Evolutionary conservation across 768 basidiomycete genomes (phyloP).

Genomic region (Lactifluus rugatus): DNA sequence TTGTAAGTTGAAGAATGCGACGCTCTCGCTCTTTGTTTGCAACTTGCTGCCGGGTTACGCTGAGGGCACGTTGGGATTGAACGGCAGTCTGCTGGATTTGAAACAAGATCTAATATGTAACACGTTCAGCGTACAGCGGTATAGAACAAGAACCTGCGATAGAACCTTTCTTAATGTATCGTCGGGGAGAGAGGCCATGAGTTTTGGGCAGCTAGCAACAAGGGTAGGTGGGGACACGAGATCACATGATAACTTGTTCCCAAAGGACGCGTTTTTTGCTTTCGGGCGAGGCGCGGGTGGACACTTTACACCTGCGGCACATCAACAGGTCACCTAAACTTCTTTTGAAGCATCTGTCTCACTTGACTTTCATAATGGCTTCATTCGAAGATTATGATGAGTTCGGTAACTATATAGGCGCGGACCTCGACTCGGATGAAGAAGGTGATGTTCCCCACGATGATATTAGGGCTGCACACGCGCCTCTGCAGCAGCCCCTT

Average conservation of each 20-base stretch:
- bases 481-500: conserved; percentile 39
- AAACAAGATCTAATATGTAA: conserved; percentile 57
- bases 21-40: conserved; percentile 79
- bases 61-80: conserved; percentile 72
- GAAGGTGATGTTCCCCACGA: conserved; percentile 48
- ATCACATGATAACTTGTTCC: conserved; percentile 2
- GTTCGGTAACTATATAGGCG: conserved; percentile 97
- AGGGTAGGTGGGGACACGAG: neutral
- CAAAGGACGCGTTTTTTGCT: conserved; percentile 7
- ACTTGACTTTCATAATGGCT: conserved; percentile 31
- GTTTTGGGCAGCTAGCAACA: neutral
- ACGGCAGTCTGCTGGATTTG: conserved; percentile 91
- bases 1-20: conserved; percentile 81
- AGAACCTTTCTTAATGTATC: conserved; percentile 73
- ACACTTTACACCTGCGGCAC: no score
- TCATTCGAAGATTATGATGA: conserved; percentile 78
- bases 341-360: neutral
- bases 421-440: conserved; percentile 86
- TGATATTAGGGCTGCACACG: conserved; percentile 32
- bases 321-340: neutral
- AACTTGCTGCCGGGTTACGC: conserved; percentile 64
- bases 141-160: neutral
- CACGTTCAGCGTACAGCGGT: neutral
- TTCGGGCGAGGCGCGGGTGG: no score
- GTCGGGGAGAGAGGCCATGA: conserved; percentile 37